Evolutionary conservation across 2,329 filamentous ascomycete species (phyloP), one percentile per base, ranked within the genome.

Genomic region (Triangularia setosa): DNA sequence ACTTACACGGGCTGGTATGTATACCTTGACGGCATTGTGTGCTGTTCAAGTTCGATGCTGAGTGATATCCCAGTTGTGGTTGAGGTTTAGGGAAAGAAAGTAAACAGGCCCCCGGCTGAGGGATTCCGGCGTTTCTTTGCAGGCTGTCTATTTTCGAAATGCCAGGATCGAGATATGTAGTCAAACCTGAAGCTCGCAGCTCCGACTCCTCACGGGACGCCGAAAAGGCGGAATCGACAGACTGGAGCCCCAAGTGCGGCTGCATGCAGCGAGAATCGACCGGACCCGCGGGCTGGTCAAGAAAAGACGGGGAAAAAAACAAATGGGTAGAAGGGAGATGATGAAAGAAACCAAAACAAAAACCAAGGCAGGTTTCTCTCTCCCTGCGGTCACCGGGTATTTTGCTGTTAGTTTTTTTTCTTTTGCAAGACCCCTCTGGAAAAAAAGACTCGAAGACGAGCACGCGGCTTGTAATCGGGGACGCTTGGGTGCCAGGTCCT

Each of bases 1-100:
- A 56, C 70, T 71, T 65, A 72, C 70, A 64, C 70, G 66, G 70
- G 70, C 62, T 71, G 70, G 56, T 68, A 69, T 54, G 59, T 66
- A 63, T 61, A 70, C 62, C 62, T 71, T n/a, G 69, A 66, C 66
- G 67, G 66, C 70, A 72, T 72, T 58, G 55, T 56, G n/a, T 48
- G 7, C 12, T 48, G 40, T 23, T 48, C 2, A 40, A n/a, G 16
- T 18, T 40, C 7, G 35, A 40, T n/a, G 4, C 14, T 40, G 30
- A 16, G 16, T 40, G 35, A 40, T 40, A n/a, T 40, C 35, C 1
- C 35, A 40, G 16, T 48, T 21, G 11, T 21, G 11, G 40, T 11
- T 48, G 40, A 21, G 4, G 40, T 48, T 18, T 48, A 2, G 40
- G 40, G 33, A n/a, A 40, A 40, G 16, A 40, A 40, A 40, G 33